Percentiles rank a stretch among this genome's conserved stretches.
These are phyloP conservation scores for Ascochyta pisi DNA, from an alignment of 2,329 filamentous ascomycete genomes.

Conservation along the genomic window DNA sequence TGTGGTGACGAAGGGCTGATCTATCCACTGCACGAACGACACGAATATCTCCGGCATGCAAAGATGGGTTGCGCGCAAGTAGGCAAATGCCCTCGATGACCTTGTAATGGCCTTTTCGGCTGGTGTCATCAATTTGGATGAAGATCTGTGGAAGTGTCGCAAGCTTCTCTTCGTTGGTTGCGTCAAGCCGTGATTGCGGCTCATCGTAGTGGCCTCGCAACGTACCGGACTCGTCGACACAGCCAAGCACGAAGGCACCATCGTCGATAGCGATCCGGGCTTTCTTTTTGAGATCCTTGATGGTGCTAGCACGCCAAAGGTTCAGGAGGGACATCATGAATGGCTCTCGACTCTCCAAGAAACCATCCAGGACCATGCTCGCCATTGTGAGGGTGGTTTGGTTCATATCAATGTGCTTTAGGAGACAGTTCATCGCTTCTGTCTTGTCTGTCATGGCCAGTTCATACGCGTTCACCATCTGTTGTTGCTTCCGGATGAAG, in stretches of 20 bases:
- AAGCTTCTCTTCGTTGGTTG: slow-evolving; percentile 52
- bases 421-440: slow-evolving; percentile 72
- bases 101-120: slow-evolving; percentile 62
- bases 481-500: slow-evolving; percentile 71
- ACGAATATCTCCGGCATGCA: slow-evolving; percentile 91
- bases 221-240: slow-evolving; percentile 81
- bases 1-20: slow-evolving; percentile 74
- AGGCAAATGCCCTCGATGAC: slow-evolving; percentile 80
- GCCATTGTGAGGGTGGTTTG: slow-evolving; percentile 77
- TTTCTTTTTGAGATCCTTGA: slow-evolving; percentile 92
- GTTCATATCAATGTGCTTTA: slow-evolving; percentile 83
- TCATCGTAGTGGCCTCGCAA: slow-evolving; percentile 73
- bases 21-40: slow-evolving; percentile 84
- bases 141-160: slow-evolving; percentile 80
- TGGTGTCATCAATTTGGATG: slow-evolving; percentile 73
- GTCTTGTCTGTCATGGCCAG: slow-evolving; percentile 70
- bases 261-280: slow-evolving; percentile 81
- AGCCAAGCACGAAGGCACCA: slow-evolving; percentile 87
- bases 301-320: slow-evolving; percentile 87
- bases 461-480: slow-evolving; percentile 73
- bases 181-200: slow-evolving; percentile 53
- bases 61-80: slow-evolving; percentile 88
- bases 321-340: slow-evolving; percentile 81
- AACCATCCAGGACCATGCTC: slow-evolving; percentile 78
- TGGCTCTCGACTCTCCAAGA: slow-evolving; percentile 76